These are phyloP conservation scores for Botrytis aclada DNA, from an alignment of 2,329 filamentous ascomycete species.

Conservation along the genomic window DNA sequence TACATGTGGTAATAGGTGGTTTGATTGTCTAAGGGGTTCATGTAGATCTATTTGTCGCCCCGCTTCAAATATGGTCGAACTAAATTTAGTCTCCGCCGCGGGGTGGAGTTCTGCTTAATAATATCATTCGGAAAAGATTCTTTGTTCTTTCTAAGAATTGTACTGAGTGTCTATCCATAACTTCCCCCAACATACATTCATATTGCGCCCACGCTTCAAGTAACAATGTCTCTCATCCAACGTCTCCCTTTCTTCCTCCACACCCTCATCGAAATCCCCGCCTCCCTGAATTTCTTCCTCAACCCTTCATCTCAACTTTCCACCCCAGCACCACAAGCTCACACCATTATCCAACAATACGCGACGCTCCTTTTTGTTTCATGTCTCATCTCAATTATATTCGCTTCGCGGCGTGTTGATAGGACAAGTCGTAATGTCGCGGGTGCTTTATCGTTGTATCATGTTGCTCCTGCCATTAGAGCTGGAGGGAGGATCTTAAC, in stretches of 20 bases:
- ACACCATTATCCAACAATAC: constrained; percentile 41
- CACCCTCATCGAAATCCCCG: constrained; percentile 39
- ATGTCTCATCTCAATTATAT: constrained; percentile 38
- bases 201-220: background rate
- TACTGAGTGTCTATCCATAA: too few species aligned
- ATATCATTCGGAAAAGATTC: background rate
- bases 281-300: constrained; percentile 40
- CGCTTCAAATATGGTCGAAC: background rate
- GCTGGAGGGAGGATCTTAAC: constrained; percentile 28
- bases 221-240: constrained; percentile 9
- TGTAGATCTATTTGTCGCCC: background rate
- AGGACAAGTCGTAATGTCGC: constrained; percentile 35
- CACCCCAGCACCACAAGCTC: constrained; percentile 37
- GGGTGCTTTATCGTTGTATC: constrained; percentile 39
- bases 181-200: background rate
- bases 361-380: constrained; percentile 39
- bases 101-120: background rate
- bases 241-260: constrained; percentile 36
- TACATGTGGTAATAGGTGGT: background rate
- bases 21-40: background rate
- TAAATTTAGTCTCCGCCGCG: background rate
- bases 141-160: background rate
- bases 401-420: constrained; percentile 34
- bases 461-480: constrained; percentile 37
- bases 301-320: constrained; percentile 37